Evolutionary conservation across 169 alveolate genomes (phyloP).

Genomic region (Amoebophrya sp.): DNA sequence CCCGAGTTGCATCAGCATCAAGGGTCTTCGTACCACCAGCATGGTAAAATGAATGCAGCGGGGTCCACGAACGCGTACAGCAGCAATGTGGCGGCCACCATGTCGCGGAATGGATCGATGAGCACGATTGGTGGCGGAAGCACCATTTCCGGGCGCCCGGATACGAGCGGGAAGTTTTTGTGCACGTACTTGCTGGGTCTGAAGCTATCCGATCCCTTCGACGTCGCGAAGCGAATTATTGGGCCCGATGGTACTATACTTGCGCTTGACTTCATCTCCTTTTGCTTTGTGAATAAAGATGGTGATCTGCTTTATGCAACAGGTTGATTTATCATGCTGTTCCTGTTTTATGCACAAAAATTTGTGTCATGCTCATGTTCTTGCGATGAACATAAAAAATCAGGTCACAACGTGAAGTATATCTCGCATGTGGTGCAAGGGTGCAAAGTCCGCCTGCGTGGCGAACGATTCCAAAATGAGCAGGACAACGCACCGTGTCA

Average conservation of each 20-base stretch:
- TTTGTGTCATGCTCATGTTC: too few relatives aligned
- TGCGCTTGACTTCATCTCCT: not conserved
- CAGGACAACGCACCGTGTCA: not conserved
- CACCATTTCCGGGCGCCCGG: not conserved
- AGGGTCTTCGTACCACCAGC: too few relatives aligned
- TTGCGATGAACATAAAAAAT: not conserved
- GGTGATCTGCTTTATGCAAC: too few relatives aligned
- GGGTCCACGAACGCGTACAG: too few relatives aligned
- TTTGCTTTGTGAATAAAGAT: too few relatives aligned
- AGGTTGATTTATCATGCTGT: too few relatives aligned
- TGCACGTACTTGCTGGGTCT: not conserved
- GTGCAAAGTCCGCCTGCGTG: not conserved
- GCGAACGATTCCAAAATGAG: not conserved
- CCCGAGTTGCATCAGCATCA: too few relatives aligned
- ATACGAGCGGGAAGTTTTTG: not conserved
- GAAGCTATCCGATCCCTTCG: not conserved
- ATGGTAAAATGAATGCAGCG: too few relatives aligned
- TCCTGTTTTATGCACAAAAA: too few relatives aligned
- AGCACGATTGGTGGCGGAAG: too few relatives aligned
- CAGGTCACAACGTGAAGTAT: not conserved
- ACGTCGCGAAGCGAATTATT: not conserved
- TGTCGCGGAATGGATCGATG: too few relatives aligned
- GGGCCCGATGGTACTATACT: not conserved
- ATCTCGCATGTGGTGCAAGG: not conserved
- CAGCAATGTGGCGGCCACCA: too few relatives aligned